Evolutionary conservation across 441 rosid species (phyloP), one percentile per base, ranked within the genome.

Genomic region (Euphorbia corollata): DNA sequence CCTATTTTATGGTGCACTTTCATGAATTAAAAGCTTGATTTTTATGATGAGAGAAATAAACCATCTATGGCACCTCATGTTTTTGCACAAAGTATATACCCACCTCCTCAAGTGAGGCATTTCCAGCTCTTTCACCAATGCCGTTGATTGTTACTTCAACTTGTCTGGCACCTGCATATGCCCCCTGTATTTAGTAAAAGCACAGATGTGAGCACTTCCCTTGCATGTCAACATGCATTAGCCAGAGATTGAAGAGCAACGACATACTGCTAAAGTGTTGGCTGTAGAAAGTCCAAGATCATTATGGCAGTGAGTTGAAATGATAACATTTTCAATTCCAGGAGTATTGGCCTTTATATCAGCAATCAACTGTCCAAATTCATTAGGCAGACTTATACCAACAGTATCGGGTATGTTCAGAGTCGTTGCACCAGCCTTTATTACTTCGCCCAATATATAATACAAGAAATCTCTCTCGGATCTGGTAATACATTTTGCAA

Each of bases 201-300:
- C 13, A 10, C 8, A 53, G 72, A 75, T 41, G 72, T 73, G 45
- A 81, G 76, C 58, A 43, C 71, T 54, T 74, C 32, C 16, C 50
- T 59, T 67, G 34, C 32, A 50, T 11, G 22, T 6, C 20, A 57
- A 36, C 27, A 43, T 5, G 62, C 55, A 71, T 36, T 8, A n/a
- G 70, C 50, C 3, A 74, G 8, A 38, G 30, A 2, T 43, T 19
- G n/a, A 56, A 67, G 65, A 34, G 19, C 47, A 65, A 54, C 4
- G 41, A 50, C 86, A 73, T 84, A 93, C 97, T 59, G 93, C 81
- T 78, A 93, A 70, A 57, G 95, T 83, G 74, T 93, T 93, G 79
- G 98, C 97, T 24, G 98, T 89, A 32, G 98, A 83, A 79, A 93
- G 98, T 65, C 99, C 99, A 80, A 93, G 97, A 85, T 93, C 99